Evolutionary conservation across 2,329 filamentous ascomycete species (phyloP).

Genomic region (Bertia moriformis): DNA sequence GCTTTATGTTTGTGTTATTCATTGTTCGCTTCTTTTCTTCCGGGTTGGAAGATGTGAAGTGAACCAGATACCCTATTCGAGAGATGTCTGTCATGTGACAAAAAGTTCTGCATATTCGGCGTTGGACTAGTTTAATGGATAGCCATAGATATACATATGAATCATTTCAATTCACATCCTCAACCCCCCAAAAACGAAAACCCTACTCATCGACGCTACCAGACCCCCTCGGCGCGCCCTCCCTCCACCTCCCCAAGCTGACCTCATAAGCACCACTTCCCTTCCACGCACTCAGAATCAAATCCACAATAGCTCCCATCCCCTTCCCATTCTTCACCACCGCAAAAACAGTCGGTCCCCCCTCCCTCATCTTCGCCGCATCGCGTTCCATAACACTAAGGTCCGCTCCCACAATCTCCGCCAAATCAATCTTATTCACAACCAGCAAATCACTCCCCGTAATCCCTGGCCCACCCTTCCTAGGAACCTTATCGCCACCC

Average conservation of each 20-base stretch:
- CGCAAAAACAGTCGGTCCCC: conserved; percentile 86
- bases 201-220: background rate
- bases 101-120: background rate
- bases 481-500: conserved; percentile 88
- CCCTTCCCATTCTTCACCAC: conserved; percentile 89
- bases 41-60: background rate
- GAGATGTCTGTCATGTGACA: background rate
- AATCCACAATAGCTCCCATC: conserved; percentile 70
- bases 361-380: conserved; percentile 85
- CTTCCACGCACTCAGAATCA: conserved; percentile 87
- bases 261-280: conserved; percentile 64
- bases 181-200: too few species aligned
- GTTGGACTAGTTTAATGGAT: background rate
- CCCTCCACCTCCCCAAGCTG: conserved; percentile 10
- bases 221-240: background rate
- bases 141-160: too few species aligned
- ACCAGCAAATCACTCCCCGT: conserved; percentile 88
- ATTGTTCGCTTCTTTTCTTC: background rate
- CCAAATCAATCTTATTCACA: conserved; percentile 94
- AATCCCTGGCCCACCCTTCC: conserved; percentile 92
- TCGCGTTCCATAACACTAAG: conserved; percentile 88
- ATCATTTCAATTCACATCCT: too few species aligned
- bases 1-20: background rate
- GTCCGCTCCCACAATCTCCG: conserved; percentile 80
- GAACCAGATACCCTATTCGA: background rate